These are phyloP conservation scores for Dendrobium chrysotoxum DNA, from an alignment of 106 monocot species.

Conservation along the genomic window DNA sequence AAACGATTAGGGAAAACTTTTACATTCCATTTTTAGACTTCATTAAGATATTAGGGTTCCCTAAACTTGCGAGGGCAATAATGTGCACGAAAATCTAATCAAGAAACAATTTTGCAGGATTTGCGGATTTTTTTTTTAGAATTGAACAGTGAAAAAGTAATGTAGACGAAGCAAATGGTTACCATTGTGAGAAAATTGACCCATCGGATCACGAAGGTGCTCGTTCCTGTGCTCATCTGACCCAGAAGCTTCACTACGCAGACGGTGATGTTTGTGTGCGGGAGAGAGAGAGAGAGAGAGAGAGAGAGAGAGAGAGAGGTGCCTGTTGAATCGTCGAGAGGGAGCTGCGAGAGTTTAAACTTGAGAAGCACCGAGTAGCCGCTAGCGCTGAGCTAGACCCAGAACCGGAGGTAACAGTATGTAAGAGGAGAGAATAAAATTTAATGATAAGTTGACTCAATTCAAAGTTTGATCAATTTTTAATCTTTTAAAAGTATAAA, in stretches of 20 bases:
- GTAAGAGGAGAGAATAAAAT: no score
- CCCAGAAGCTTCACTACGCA: not conserved
- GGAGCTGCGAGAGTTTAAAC: not conserved
- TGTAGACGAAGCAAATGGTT: not conserved
- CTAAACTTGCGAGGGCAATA: not conserved
- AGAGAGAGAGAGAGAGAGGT: no score
- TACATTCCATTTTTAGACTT: not conserved
- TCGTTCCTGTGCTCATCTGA: conserved; percentile 51
- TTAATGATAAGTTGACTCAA: no score
- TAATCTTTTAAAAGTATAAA: no score
- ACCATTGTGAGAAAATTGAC: conserved; percentile 79
- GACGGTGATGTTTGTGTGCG: not conserved
- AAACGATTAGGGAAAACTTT: conserved; percentile 6
- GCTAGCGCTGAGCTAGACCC: not conserved
- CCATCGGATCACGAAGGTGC: conserved; percentile 78
- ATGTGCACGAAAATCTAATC: not conserved
- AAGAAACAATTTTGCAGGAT: not conserved
- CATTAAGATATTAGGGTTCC: not conserved
- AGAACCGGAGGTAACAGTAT: no score
- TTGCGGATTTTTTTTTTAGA: not conserved
- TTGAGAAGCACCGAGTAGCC: not conserved
- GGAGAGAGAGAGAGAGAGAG: not conserved
- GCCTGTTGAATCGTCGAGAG: not conserved
- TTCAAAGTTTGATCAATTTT: no score
- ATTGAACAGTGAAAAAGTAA: not conserved